Conservation (phyloP, 768 basidiomycete genomes). For the Mycena alexandri region DNA sequence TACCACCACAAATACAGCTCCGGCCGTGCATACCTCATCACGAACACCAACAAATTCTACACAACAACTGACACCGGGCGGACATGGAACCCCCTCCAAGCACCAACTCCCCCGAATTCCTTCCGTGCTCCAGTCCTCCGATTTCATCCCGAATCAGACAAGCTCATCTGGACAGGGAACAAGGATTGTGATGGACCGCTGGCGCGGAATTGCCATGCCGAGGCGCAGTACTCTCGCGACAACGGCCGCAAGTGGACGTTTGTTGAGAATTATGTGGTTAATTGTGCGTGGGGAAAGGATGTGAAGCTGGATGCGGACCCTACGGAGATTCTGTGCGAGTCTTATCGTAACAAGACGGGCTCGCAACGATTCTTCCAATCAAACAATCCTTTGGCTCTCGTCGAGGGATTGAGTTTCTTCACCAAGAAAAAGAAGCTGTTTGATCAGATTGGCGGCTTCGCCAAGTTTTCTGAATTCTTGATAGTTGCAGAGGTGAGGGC, state of each 20-base stretch:
- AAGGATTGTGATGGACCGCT: constrained; percentile 64
- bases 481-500: constrained; percentile 88
- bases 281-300: constrained; percentile 93
- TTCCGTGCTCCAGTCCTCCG: constrained; percentile 82
- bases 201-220: constrained; percentile 71
- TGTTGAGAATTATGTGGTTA: constrained; percentile 88
- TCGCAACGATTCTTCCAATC: constrained; percentile 68
- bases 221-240: constrained; percentile 79
- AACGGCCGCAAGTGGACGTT: constrained; percentile 82
- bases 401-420: constrained; percentile 83
- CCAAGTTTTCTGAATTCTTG: constrained; percentile 95
- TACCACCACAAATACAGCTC: constrained; percentile 84
- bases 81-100: constrained; percentile 68
- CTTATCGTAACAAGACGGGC: constrained; percentile 84
- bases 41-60: constrained; percentile 69
- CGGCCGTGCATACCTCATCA: constrained; percentile 93
- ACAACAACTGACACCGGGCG: constrained; percentile 88
- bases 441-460: constrained; percentile 90
- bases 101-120: constrained; percentile 81
- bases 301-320: constrained; percentile 80
- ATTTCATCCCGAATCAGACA: constrained; percentile 90
- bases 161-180: constrained; percentile 90
- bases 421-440: constrained; percentile 80
- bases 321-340: constrained; percentile 94
- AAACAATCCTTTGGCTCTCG: constrained; percentile 79